A percentile compares a stretch with the other conserved stretches of the same genome.
phyloP scores from a whole-genome alignment of 306 rosid genomes.

The Phaseolus lunatus region DNA sequence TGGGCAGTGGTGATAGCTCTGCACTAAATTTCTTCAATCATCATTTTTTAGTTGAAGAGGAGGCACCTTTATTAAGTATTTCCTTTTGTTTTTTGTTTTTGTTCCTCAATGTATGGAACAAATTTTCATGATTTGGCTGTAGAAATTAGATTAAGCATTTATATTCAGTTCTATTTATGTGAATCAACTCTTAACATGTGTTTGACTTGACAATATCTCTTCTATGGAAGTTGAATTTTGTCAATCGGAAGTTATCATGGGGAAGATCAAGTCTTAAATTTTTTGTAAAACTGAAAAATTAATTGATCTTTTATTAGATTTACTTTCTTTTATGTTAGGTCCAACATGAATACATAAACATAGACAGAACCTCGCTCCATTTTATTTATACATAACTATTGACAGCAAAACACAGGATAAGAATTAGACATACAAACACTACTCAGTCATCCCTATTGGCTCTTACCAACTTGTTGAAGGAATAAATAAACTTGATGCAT shows the following conservation, averaged over 20 bases:
- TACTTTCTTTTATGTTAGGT: neutral
- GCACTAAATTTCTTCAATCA: conserved; percentile 30
- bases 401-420: conserved; percentile 42
- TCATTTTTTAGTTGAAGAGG: conserved; percentile 36
- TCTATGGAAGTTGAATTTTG: neutral
- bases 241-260: conserved; percentile 1
- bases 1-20: conserved; percentile 45
- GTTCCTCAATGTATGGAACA: conserved; percentile 23
- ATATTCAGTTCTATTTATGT: conserved; percentile 10
- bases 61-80: conserved; percentile 37
- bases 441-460: conserved; percentile 41
- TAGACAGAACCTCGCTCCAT: conserved; percentile 31
- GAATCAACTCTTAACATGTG: conserved; percentile 18
- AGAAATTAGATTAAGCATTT: conserved; percentile 34
- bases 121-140: conserved; percentile 30
- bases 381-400: conserved; percentile 48
- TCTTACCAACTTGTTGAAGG: conserved; percentile 44
- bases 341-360: conserved; percentile 27
- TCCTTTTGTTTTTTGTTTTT: conserved; percentile 3
- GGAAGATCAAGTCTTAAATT: neutral
- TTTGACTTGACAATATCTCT: neutral
- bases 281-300: conserved; percentile 7
- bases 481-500: conserved; percentile 35
- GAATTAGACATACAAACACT: conserved; percentile 45
- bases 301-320: neutral